Evolutionary conservation across 805 yeast species (phyloP), one percentile per base, ranked within the genome.

Genomic region (Sugiyamaella lignohabitans): DNA sequence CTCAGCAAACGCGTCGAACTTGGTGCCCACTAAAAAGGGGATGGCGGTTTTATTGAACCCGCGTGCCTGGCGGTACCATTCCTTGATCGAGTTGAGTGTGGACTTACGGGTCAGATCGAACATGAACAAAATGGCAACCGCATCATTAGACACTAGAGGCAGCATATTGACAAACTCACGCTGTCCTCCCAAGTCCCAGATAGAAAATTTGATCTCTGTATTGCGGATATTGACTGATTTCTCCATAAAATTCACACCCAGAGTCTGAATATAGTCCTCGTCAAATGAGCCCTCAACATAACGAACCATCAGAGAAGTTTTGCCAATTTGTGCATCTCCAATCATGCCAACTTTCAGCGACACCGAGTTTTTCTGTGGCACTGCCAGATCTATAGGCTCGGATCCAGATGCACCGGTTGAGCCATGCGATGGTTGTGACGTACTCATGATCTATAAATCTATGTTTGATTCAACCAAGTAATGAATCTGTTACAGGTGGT

Each of bases 121-220:
- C 82, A 86, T 80, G 58, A 89, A 88, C 38, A 91, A 71, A 21
- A 91, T 79, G 1, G 96, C 95, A 11, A 88, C 93, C 0, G 98
- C 93, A 52, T 89, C 97, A 53, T 84, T 80, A 14, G 94, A 83
- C 11, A 91, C 96, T 48, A 91, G 71, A 19, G 97, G 96, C 35
- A 93, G 70, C 98, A 91, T 91, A 63, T 91, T 91, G 46, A 88
- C 86, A 66, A 87, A 91, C 64, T 93, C 97, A 44, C 86, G 77
- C 58, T 89, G 95, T 1, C 98, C 98, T 20, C 98, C 98, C 10
- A 91, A 69, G 65, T 91, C 98, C 95, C 96, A 91, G 27, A 91
- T 82, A 19, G 93, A 81, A 61, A 91, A 91, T 32, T 93, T 83
- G 47, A 91, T 86, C 54, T 86, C 87, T 2, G 96, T 88, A 49